These are phyloP conservation scores for Lactifluus echinatus DNA, from an alignment of 768 basidiomycete species.

Conservation along the genomic window DNA sequence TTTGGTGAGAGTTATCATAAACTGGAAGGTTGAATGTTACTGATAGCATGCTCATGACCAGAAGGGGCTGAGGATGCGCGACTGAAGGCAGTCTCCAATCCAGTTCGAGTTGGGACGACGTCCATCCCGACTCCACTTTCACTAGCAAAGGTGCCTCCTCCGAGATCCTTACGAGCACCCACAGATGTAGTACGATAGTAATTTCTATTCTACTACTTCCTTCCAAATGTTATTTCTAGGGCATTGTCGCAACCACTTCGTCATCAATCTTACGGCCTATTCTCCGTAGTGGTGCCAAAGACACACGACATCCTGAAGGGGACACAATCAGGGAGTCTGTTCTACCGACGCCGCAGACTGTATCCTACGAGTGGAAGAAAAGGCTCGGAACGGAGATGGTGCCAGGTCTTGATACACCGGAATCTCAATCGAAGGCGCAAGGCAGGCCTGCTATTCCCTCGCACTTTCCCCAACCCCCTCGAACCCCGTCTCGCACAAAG, in stretches of 20 bases:
- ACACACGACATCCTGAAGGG: neutral
- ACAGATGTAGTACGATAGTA: neutral
- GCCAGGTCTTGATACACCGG: neutral
- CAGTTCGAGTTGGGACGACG: neutral
- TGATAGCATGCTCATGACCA: neutral
- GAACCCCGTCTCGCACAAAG: conserved; percentile 8
- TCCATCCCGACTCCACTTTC: conserved; percentile 8
- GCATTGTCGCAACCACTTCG: neutral
- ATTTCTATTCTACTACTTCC: neutral
- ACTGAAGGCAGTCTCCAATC: neutral
- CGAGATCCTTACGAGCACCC: neutral
- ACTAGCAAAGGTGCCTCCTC: neutral
- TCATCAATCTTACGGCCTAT: neutral
- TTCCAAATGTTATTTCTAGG: neutral
- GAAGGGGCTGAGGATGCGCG: neutral
- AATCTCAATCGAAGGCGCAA: neutral
- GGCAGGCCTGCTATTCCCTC: neutral
- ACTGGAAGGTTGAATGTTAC: neutral
- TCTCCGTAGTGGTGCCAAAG: neutral
- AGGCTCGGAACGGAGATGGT: neutral
- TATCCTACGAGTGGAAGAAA: neutral
- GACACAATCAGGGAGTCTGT: neutral
- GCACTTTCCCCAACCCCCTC: neutral
- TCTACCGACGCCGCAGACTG: conserved; percentile 5
- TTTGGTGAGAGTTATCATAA: neutral